A percentile compares a stretch with the other conserved stretches of the same genome.
These are phyloP conservation scores for Leishmania major DNA, from an alignment of 208 protist species.

Conservation along the genomic window DNA sequence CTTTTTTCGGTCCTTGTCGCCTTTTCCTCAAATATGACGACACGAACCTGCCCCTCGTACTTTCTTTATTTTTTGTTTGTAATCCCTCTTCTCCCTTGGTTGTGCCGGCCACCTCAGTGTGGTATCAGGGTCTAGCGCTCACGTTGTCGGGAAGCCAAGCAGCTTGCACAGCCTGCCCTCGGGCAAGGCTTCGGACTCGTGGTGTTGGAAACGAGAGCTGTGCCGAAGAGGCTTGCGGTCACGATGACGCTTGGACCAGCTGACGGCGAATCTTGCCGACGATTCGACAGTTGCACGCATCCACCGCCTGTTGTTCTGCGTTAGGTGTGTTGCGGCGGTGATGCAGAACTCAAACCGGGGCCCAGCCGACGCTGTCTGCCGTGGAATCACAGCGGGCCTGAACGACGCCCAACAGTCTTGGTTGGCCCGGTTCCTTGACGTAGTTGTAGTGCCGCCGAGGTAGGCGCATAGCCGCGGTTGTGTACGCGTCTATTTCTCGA, in stretches of 20 bases:
- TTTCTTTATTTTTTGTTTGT: background rate
- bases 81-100: background rate
- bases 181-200: background rate
- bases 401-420: background rate
- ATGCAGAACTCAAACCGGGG: background rate
- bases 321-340: background rate
- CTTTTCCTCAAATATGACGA: background rate
- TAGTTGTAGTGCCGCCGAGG: background rate
- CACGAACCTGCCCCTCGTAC: background rate
- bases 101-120: background rate
- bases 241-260: background rate
- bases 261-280: background rate
- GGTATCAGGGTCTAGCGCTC: background rate
- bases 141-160: background rate
- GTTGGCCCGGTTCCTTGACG: background rate
- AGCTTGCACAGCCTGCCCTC: background rate
- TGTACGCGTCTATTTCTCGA: background rate
- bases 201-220: background rate
- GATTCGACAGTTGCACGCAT: background rate
- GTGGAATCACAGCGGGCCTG: background rate
- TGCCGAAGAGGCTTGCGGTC: background rate
- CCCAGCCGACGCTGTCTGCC: background rate
- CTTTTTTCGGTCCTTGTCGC: constrained; percentile 6
- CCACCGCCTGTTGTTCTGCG: background rate
- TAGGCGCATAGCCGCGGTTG: background rate